These are phyloP conservation scores for Podospora conica DNA, from an alignment of 495 filamentous ascomycete species.

Conservation along the genomic window DNA sequence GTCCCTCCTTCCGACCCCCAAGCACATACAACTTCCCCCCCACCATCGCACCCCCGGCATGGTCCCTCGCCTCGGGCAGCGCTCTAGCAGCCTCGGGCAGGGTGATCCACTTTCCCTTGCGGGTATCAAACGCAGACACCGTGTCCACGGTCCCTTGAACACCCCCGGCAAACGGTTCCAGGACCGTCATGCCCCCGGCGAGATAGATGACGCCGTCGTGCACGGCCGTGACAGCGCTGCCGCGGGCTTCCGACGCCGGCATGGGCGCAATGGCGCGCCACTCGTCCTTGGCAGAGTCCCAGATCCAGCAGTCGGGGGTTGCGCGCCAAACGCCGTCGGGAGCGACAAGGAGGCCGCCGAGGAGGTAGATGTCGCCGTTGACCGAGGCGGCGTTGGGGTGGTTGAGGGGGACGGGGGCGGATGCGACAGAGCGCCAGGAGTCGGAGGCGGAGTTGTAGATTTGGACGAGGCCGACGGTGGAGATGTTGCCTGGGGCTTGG, in stretches of 20 bases:
- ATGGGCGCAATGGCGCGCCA: slow-evolving; percentile 22
- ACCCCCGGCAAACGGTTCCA: slow-evolving; percentile 3
- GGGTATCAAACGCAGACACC: slow-evolving; percentile 32
- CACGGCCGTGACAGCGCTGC: slow-evolving; percentile 21
- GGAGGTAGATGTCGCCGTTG: slow-evolving; percentile 57
- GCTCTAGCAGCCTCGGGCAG: neutral
- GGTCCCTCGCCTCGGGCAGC: slow-evolving; percentile 33
- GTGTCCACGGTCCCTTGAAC: slow-evolving; percentile 16
- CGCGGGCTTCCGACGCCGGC: slow-evolving; percentile 19
- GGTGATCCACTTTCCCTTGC: slow-evolving; percentile 19
- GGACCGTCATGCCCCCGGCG: slow-evolving; percentile 21
- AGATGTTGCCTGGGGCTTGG: slow-evolving; percentile 9
- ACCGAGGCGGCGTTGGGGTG: slow-evolving; percentile 45
- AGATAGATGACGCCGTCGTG: slow-evolving; percentile 19
- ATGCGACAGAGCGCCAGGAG: slow-evolving; percentile 52
- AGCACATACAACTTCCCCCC: slow-evolving; percentile 32
- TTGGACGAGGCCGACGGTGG: slow-evolving; percentile 71
- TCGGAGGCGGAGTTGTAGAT: slow-evolving; percentile 60
- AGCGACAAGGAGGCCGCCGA: slow-evolving; percentile 80
- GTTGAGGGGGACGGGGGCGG: slow-evolving; percentile 52
- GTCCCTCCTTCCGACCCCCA: slow-evolving; percentile 25
- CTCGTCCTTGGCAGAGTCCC: slow-evolving; percentile 36
- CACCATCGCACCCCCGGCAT: slow-evolving; percentile 30
- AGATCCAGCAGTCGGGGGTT: slow-evolving; percentile 49
- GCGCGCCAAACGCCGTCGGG: slow-evolving; percentile 67